phyloP scores from a whole-genome alignment of 345 rosid genomes.

The Aurinia saxatilis region DNA sequence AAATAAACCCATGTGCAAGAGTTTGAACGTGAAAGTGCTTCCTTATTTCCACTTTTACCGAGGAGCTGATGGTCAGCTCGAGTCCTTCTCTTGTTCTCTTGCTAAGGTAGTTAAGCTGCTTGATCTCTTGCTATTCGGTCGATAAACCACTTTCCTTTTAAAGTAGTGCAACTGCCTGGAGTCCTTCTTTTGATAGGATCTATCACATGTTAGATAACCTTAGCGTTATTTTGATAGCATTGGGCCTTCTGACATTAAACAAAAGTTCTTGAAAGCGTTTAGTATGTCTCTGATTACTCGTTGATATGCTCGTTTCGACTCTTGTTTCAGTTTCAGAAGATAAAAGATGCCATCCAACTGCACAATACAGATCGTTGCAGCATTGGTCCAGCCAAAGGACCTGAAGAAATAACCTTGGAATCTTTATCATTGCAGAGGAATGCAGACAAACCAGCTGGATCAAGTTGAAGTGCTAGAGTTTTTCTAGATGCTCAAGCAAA shows the following conservation, averaged over 20 bases:
- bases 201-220: neutral
- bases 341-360: constrained; percentile 65
- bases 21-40: constrained; percentile 79
- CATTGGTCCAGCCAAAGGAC: constrained; percentile 46
- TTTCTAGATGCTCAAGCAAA: constrained; percentile 14
- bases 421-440: constrained; percentile 32
- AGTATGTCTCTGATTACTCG: neutral
- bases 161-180: neutral
- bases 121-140: neutral
- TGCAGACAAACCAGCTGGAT: constrained; percentile 33
- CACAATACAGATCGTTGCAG: constrained; percentile 62
- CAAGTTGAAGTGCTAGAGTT: constrained; percentile 22
- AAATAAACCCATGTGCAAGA: constrained; percentile 88
- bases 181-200: neutral
- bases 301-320: neutral
- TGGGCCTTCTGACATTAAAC: neutral
- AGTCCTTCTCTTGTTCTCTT: constrained; percentile 86
- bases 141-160: neutral
- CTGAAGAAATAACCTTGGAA: constrained; percentile 55
- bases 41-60: constrained; percentile 90
- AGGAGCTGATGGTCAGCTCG: constrained; percentile 77
- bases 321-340: constrained; percentile 72
- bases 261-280: neutral
- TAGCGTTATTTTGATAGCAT: neutral
- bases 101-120: constrained; percentile 52